A percentile compares a stretch with the other conserved stretches of the same genome.
phyloP scores from a whole-genome alignment of 1,139 yeast species.

The Candida mesenterica region DNA sequence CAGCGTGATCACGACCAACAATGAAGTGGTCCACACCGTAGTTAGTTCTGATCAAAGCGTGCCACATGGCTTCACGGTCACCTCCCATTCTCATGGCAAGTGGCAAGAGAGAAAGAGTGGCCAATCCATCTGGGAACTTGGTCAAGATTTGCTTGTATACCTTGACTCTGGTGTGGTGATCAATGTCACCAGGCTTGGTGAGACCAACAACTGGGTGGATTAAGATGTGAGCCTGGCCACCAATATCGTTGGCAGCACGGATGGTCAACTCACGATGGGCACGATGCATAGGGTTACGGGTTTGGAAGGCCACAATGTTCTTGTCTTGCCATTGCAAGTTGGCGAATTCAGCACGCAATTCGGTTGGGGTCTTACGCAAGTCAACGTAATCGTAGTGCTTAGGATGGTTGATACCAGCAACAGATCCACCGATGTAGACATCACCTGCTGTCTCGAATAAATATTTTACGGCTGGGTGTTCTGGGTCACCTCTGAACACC shows the following conservation, averaged over 20 bases:
- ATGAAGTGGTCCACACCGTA: slow-evolving; percentile 97
- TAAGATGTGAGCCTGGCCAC: slow-evolving; percentile 59
- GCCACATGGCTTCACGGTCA: slow-evolving; percentile 98
- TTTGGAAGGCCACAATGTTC: slow-evolving; percentile 93
- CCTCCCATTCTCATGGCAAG: slow-evolving; percentile 99
- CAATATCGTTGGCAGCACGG: slow-evolving; percentile 72
- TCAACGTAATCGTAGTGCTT: slow-evolving; percentile 89
- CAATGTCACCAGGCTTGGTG: slow-evolving; percentile 97
- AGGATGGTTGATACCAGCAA: slow-evolving; percentile 82
- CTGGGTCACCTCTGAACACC: slow-evolving; percentile 96
- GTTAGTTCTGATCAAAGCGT: slow-evolving; percentile 93
- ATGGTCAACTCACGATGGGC: slow-evolving; percentile 96
- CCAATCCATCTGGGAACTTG: slow-evolving; percentile 92
- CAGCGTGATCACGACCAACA: slow-evolving; percentile 98
- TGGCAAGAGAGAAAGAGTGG: slow-evolving; percentile 82
- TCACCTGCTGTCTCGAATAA: slow-evolving; percentile 76
- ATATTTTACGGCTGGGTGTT: slow-evolving; percentile 88
- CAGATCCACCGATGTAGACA: slow-evolving; percentile 80
- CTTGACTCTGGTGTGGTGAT: slow-evolving; percentile 94
- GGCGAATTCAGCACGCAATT: slow-evolving; percentile 78
- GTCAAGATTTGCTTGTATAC: slow-evolving; percentile 90
- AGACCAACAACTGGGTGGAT: slow-evolving; percentile 97
- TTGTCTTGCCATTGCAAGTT: slow-evolving; percentile 72
- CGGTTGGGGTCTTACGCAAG: slow-evolving; percentile 85
- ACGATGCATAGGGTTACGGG: slow-evolving; percentile 98